Percentiles rank a stretch among this genome's conserved stretches.
Conservation (phyloP, 2,329 filamentous ascomycete genomes). For the Penicillium sp. region DNA sequence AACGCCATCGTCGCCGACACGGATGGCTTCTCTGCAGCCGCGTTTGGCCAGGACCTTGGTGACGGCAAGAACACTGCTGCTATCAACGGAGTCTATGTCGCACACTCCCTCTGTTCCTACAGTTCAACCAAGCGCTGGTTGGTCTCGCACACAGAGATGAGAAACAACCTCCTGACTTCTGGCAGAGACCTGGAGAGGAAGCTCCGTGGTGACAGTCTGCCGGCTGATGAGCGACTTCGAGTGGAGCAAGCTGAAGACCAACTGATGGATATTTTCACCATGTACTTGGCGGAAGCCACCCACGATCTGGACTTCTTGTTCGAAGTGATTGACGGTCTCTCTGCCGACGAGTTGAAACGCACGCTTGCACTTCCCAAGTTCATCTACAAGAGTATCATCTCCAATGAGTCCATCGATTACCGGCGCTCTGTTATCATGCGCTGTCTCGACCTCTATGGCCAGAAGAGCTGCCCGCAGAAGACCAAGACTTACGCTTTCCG, state of each 20-base stretch:
- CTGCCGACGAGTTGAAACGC: constrained; percentile 75
- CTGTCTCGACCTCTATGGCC: constrained; percentile 83
- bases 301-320: constrained; percentile 82
- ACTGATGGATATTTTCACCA: constrained; percentile 79
- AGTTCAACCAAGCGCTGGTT: constrained; percentile 67
- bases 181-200: constrained; percentile 78
- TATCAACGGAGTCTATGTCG: constrained; percentile 84
- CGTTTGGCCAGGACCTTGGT: constrained; percentile 62
- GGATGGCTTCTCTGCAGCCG: constrained; percentile 66
- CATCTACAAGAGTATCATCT: constrained; percentile 82
- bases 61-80: constrained; percentile 73
- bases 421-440: constrained; percentile 79
- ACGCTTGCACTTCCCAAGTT: constrained; percentile 75
- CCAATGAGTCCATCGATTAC: constrained; percentile 79
- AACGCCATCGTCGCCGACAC: constrained; percentile 72
- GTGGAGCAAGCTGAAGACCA: constrained; percentile 88
- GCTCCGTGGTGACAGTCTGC: constrained; percentile 68
- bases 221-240: constrained; percentile 72
- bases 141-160: constrained; percentile 54
- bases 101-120: constrained; percentile 73
- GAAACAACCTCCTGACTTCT: constrained; percentile 60
- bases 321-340: constrained; percentile 77
- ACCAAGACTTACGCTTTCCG: constrained; percentile 91
- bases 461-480: constrained; percentile 76
- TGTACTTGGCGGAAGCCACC: constrained; percentile 71